Evolutionary conservation across 768 basidiomycete genomes (phyloP).

Genomic region (Infundibulicybe gibba): DNA sequence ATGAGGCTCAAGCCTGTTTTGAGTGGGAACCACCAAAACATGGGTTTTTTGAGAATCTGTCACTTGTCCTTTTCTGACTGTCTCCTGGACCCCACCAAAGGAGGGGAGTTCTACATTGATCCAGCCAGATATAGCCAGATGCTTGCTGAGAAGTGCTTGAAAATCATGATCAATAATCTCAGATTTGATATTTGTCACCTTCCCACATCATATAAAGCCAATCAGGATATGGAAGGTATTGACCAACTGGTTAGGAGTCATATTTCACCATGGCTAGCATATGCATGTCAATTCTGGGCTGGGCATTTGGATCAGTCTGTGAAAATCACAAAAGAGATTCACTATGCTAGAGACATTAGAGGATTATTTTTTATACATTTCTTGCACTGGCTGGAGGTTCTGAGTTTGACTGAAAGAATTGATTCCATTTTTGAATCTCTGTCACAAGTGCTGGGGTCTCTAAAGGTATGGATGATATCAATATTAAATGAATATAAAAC

Average conservation of each 20-base stretch:
- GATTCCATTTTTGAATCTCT: conserved; percentile 6
- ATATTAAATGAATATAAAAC: too few relatives aligned
- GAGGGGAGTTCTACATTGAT: too few relatives aligned
- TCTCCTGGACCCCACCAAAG: background rate
- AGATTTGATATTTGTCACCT: too few relatives aligned
- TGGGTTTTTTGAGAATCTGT: background rate
- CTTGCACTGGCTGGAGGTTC: conserved; percentile 32
- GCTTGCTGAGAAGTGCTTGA: conserved; percentile 8
- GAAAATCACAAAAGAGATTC: conserved; percentile 32
- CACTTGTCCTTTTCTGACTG: background rate
- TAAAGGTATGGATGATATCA: background rate
- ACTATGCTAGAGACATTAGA: conserved; percentile 28
- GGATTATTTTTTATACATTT: conserved; percentile 39
- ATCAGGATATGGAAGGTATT: conserved; percentile 24
- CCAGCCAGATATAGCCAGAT: background rate
- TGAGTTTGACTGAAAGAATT: conserved; percentile 17
- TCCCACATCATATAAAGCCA: conserved; percentile 25
- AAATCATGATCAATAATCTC: conserved; percentile 25
- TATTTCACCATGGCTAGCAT: conserved; percentile 24
- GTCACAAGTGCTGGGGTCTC: background rate
- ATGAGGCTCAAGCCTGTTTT: too few relatives aligned
- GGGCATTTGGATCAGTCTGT: too few relatives aligned
- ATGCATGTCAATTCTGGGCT: too few relatives aligned
- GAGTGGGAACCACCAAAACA: background rate
- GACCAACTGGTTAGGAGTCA: conserved; percentile 11